Percentiles rank a stretch among this genome's conserved stretches.
These are phyloP conservation scores for Phialemonium atrogriseum DNA, from an alignment of 2,329 filamentous ascomycete species.

Conservation along the genomic window DNA sequence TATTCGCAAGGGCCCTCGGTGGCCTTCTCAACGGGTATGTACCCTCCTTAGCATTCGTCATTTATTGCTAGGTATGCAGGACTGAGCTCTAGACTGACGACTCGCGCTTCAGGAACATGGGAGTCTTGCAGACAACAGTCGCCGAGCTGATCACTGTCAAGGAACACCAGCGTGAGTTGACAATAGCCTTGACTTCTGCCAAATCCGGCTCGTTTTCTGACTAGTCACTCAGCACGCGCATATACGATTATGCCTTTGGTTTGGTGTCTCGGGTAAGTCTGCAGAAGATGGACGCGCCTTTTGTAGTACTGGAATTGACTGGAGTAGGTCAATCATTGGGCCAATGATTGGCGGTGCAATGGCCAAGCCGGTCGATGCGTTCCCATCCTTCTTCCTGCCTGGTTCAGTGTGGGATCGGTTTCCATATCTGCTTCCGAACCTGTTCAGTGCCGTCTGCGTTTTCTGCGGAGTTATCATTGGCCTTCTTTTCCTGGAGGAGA, in stretches of 20 bases:
- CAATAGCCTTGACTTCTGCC: slow-evolving; percentile 7
- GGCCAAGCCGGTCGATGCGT: slow-evolving; percentile 76
- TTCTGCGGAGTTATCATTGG: slow-evolving; percentile 69
- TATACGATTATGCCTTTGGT: slow-evolving; percentile 98
- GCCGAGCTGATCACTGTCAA: slow-evolving; percentile 89
- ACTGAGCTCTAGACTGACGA: slow-evolving; percentile 5
- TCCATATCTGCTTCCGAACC: slow-evolving; percentile 85
- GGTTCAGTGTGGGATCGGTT: slow-evolving; percentile 77
- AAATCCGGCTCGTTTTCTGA: slow-evolving; percentile 6
- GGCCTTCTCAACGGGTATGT: slow-evolving; percentile 85
- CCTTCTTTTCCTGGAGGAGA: slow-evolving; percentile 86
- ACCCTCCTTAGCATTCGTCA: slow-evolving; percentile 3
- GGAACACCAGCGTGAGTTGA: slow-evolving; percentile 75
- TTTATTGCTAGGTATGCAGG: neutral
- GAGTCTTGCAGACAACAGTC: slow-evolving; percentile 89
- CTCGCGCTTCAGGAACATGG: slow-evolving; percentile 63
- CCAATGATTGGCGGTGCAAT: slow-evolving; percentile 86
- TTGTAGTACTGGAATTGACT: slow-evolving; percentile 6
- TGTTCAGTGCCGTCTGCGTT: slow-evolving; percentile 80
- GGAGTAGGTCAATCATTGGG: slow-evolving; percentile 72
- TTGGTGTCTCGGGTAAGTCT: slow-evolving; percentile 79
- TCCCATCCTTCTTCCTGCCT: slow-evolving; percentile 62
- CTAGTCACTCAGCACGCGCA: slow-evolving; percentile 56
- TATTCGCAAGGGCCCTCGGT: slow-evolving; percentile 81
- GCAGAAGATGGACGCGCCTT: neutral